Conservation (phyloP, 805 yeast species). For the Candida silvicultrix region DNA sequence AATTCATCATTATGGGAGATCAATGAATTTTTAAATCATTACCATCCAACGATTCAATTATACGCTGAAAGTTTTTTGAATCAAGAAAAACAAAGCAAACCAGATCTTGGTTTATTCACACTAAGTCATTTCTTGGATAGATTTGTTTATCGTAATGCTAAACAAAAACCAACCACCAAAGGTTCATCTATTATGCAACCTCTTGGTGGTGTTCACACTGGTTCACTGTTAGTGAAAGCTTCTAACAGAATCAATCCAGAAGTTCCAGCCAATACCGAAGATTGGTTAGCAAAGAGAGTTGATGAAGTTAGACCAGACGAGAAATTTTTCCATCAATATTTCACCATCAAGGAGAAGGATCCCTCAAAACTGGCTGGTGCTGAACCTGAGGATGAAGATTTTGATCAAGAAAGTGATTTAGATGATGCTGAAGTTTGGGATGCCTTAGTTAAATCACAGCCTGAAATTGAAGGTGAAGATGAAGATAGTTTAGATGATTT, state of each 20-base stretch:
- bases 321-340: slow-evolving; percentile 80
- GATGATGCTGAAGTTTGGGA: slow-evolving; percentile 76
- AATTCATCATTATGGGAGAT: slow-evolving; percentile 85
- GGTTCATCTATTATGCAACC: slow-evolving; percentile 98
- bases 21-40: slow-evolving; percentile 65
- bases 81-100: slow-evolving; percentile 47
- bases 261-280: slow-evolving; percentile 77
- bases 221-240: slow-evolving; percentile 61
- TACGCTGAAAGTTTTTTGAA: slow-evolving; percentile 65
- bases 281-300: slow-evolving; percentile 67
- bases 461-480: slow-evolving; percentile 57
- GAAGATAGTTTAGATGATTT: slow-evolving; percentile 30
- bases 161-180: slow-evolving; percentile 63
- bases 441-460: slow-evolving; percentile 69
- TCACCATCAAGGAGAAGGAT: slow-evolving; percentile 48
- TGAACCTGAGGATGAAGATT: slow-evolving; percentile 28
- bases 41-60: slow-evolving; percentile 84
- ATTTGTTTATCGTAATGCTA: slow-evolving; percentile 91
- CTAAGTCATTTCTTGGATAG: slow-evolving; percentile 88
- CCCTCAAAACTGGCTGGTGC: slow-evolving; percentile 25
- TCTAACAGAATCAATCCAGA: slow-evolving; percentile 36
- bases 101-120: slow-evolving; percentile 86
- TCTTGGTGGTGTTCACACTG: slow-evolving; percentile 77
- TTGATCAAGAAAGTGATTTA: slow-evolving; percentile 37
- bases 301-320: slow-evolving; percentile 80